Base-by-base conservation (phyloP, 192 early-diverging fungal genomes). In the Ambispora gerdemannii region DNA sequence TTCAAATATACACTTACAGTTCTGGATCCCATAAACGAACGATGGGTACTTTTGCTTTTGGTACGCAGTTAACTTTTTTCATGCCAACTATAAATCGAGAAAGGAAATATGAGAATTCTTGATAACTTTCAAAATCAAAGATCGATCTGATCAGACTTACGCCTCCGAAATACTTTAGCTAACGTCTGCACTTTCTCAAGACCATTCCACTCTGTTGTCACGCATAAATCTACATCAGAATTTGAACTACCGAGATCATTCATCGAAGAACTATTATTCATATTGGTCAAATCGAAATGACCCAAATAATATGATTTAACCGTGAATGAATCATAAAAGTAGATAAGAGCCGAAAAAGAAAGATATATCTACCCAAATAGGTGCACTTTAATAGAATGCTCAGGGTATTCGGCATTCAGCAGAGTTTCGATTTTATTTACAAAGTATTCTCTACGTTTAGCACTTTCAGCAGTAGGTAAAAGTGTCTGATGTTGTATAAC, bases 191-290 rank as follows among this genome's bases (percentile, higher is more conserved):
- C 85, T 63, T 91, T 83, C 61, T 85, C 80, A 20, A 92, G 76
- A 71, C 92, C 92, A 28, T 83, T 80, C 86, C 90, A 92, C 24
- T 85, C 78, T 1, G 95, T 96, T n/a, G 88, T 92, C 63, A 98
- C 77, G 72, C 94, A 95, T 24, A 98, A 82, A 77, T 98, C 96
- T 10, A 98, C 91, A 76, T 98, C 96, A 38, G 90, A 92, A 20
- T 77, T 77, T 36, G 79, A 83, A 0, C 93, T 94, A 24, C 91
- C 95, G 27, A 98, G 80, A 43, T 90, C 89, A 78, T 95, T 97
- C 33, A 91, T 87, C 0, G 93, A 91, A 4, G 95, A 96, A 31
- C 90, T 92, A 43, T 3, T 31, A 77, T 11, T 4, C 20, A 30
- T 28, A 11, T 22, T 66, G 30, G 13, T 49, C 17, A 19, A 61